Evolutionary conservation across 2,329 filamentous ascomycete genomes (phyloP), one percentile per base, ranked within the genome.

Genomic region (Claviceps maximensis): DNA sequence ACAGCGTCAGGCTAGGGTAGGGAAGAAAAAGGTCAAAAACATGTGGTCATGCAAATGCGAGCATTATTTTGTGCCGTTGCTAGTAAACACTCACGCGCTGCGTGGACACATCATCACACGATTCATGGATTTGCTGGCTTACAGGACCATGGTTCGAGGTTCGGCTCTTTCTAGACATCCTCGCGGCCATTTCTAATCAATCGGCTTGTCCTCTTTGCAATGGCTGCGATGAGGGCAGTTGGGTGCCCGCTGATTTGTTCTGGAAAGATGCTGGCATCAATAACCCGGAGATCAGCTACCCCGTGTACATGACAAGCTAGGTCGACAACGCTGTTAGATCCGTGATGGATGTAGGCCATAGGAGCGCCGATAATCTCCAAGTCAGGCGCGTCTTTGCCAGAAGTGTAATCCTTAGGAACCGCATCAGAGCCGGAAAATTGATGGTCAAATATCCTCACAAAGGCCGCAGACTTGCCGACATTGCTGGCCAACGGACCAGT

Each of bases 181-280:
- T 8, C 19, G 31, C 41, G 49, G 17, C 25, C 50, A 45, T 47
- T 33, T 50, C 52, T 55, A 17, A 59, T 58, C 10, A 58, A 27
- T 12, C 57, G 54, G 46, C 58, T 58, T 27, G 55, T 52, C 49
- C 55, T 56, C 50, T 58, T 55, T 2, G 58, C 58, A 25, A 60
- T 55, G 6, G 58, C 58, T 9, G 57, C 58, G 40, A 59, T 55
- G 2, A 54, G 56, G 13, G 58, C 58, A 10, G 57, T 58, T 23
- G 58, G 58, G 51, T 59, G 58, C 4, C 58, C 58, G 46, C 56
- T 58, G 41, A 59, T 48, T 27, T 59, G 58, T 56, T 69, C 70
- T 1, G 78, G 76, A 55, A 77, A 82, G 5, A 74, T 70, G 27
- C 70, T 74, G 2, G 76, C 79, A 66, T 82, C 79, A 2, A 82